Percentiles rank a stretch among this genome's conserved stretches.
Conservation (phyloP, 176 grass and related monocot genomes). For the maize (Zea mays) region DNA sequence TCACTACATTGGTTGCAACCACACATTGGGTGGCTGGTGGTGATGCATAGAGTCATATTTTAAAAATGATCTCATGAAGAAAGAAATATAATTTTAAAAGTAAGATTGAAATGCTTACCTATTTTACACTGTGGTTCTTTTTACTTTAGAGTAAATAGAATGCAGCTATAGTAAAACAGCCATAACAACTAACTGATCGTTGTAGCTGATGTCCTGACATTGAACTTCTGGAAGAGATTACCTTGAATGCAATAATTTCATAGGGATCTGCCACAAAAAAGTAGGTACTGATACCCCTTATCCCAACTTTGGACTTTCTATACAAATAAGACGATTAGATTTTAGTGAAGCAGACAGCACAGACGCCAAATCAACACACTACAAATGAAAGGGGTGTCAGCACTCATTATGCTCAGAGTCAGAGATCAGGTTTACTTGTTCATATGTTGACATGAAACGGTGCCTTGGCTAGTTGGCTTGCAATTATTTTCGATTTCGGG, state of each 20-base stretch:
- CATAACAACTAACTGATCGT: neutral
- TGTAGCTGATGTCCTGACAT: constrained; percentile 20
- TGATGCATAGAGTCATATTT: too few species aligned
- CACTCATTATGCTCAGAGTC: constrained; percentile 1
- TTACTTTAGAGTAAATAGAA: too few species aligned
- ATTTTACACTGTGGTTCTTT: too few species aligned
- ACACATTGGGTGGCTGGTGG: too few species aligned
- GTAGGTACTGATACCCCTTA: constrained; percentile 86
- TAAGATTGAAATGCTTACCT: too few species aligned
- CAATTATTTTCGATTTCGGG: constrained; percentile 92
- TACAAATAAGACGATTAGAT: constrained; percentile 19
- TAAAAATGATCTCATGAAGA: too few species aligned
- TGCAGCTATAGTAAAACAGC: too few species aligned
- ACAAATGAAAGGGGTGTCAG: neutral
- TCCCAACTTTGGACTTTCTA: constrained; percentile 91
- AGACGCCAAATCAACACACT: constrained; percentile 12
- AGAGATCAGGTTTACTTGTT: constrained; percentile 61
- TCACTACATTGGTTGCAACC: too few species aligned
- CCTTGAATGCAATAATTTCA: constrained; percentile 87
- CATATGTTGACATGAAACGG: constrained; percentile 96
- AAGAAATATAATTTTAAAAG: too few species aligned
- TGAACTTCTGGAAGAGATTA: constrained; percentile 19
- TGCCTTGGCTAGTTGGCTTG: constrained; percentile 93
- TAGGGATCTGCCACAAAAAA: constrained; percentile 92
- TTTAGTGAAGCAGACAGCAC: constrained; percentile 22